Base-by-base conservation (phyloP, 805 yeast genomes). In the Citeromyces matritensis region DNA sequence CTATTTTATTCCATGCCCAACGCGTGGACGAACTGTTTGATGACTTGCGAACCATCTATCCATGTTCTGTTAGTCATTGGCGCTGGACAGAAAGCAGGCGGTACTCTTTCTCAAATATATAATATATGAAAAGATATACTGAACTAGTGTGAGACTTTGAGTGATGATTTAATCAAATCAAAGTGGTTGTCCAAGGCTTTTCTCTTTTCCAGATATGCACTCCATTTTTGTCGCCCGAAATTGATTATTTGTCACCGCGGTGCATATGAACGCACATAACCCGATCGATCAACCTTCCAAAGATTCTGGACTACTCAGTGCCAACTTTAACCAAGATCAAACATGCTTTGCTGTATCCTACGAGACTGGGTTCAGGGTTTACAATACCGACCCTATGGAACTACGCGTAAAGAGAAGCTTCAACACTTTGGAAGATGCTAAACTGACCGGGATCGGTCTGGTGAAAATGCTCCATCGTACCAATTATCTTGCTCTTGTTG, bases 381-480 rank as follows among this genome's bases (percentile, higher is more conserved):
- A 73, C 60, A 81, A 79, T 46, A 68, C 94, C 3, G 86, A 83
- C 47, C 97, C 98, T 4, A 63, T 86, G 58, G 91, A 79, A 37
- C 53, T 72, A 37, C 59, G 85, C 38, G 86, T 79, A 34, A 63
- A 69, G 42, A 58, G 86, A 36, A 64, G 58, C 15, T 69, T 72
- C 41, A 46, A 40, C 32, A 45, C 31, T 37, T 42, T 7, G 5
- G 25, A 33, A 14, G 8, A 35, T 11, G 40, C 41, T 5, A 60
- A 59, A 1, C 29, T 15, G 13, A 44, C 58, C 9, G 95, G 95
- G 0, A 73, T 86, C 15, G 94, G 91, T 2, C 58, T 64, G 23
- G 71, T 80, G 2, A 60, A 76, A 29, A 83, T 88, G 94, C 72
- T 88, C 5, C 81, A 84, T 48, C 67, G 95, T 27, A 85, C 96